Evolutionary conservation across 148 eudicot genomes (phyloP), one percentile per base, ranked within the genome.

Genomic region (Diospyros lotus): DNA sequence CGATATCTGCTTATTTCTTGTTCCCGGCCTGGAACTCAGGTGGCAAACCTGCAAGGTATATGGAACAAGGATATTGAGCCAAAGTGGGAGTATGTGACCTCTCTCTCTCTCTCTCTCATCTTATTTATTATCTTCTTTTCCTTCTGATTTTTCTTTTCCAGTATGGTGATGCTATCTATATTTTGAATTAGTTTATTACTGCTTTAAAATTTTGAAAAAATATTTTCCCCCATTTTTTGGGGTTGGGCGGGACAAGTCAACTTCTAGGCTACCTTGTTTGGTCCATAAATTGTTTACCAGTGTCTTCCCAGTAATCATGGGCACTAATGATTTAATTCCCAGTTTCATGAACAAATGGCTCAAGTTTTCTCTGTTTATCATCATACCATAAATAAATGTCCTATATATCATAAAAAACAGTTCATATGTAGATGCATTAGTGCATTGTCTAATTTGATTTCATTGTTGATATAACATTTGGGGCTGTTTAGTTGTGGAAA

Each of bases 31-130:
- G 97, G 97, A 68, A 87, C 91, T 60, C 97, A 94, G 70, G 87
- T 84, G 2, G 82, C 98, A 67, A 94, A 94, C 73, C 77, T 94
- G 77, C 98, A 94, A 80, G 97, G 97, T 45, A 89, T 91, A 71
- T 94, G 98, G 98, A 89, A 83, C 68, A 82, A 91, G 44, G 85
- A 89, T 53, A 61, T 87, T 4, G 77, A 80, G 70, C 98, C 97
- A 53, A 78, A 97, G 70, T 94, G 97, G 97, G 94, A 86, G 82
- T 82, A 83, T 71, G 52, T 45, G 11, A 14, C 76, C 62, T 82
- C 68, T 63, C 60, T 42, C 38, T 41, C 13, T 66, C 68, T 72
- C 12, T 11, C 5, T 38, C 28, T 53, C 60, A 10, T 67, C 58
- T 12, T 52, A 44, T 18, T 12, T 18, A n/a, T 54, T 56, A 14